A percentile compares a stretch with the other conserved stretches of the same genome.
Conservation (phyloP, 768 basidiomycete species). For the Russula virescens region DNA sequence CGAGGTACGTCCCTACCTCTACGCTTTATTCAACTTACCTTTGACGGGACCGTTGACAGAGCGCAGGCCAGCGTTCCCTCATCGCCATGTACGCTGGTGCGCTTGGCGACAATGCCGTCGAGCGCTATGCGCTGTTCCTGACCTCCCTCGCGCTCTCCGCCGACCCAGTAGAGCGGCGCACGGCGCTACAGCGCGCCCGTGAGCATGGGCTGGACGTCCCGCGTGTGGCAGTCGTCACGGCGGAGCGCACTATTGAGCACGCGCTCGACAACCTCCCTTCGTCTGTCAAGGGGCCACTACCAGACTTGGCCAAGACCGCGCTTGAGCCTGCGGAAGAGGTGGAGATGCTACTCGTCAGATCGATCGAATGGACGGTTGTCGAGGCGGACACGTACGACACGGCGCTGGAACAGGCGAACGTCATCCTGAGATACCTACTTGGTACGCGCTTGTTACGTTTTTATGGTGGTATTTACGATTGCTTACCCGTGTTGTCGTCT, state of each 20-base stretch:
- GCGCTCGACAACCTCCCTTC: constrained; percentile 45
- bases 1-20: constrained; percentile 45
- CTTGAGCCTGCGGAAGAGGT: constrained; percentile 40
- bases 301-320: constrained; percentile 12
- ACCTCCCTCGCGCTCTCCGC: constrained; percentile 64
- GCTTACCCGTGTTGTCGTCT: neutral
- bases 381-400: constrained; percentile 63
- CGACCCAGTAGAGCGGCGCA: constrained; percentile 56
- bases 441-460: constrained; percentile 42
- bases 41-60: constrained; percentile 33
- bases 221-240: constrained; percentile 73
- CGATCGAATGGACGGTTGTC: constrained; percentile 92
- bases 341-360: constrained; percentile 68
- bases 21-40: neutral
- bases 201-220: constrained; percentile 83
- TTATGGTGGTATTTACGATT: neutral
- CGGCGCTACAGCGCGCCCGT: constrained; percentile 67
- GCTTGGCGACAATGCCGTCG: constrained; percentile 84
- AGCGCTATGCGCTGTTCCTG: constrained; percentile 88
- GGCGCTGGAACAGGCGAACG: constrained; percentile 83
- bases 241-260: constrained; percentile 68
- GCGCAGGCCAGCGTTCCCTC: constrained; percentile 72
- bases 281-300: constrained; percentile 15
- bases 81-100: constrained; percentile 94
- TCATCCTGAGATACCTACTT: constrained; percentile 84